Base-by-base conservation (phyloP, 164 flowering plant genomes). In the Houttuynia cordata region DNA sequence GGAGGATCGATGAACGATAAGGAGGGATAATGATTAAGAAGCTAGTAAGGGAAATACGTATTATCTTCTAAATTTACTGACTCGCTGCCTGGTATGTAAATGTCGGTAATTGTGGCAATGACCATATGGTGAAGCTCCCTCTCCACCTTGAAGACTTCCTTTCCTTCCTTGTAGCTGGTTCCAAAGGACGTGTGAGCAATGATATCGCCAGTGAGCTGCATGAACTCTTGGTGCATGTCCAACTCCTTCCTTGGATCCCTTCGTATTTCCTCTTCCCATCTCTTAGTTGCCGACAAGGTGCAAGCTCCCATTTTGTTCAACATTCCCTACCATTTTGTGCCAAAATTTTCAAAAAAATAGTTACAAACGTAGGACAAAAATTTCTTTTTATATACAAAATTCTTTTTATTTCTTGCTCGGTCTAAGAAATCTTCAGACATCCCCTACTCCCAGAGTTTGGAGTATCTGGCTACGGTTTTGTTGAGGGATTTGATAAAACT, bases 121-220 rank as follows among this genome's bases (percentile, higher is more conserved):
- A 56, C 67, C 40, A 53, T 65, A 9, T 9, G 25, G 23, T 57
- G 67, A 23, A 73, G 74, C 68, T 73, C 74, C 20, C 34, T 24
- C 50, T 73, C 71, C 15, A 71, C 72, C 51, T 66, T 23, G 37
- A 73, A 73, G 9, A 69, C 67, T 25, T 65, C 74, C 57, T 55
- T 73, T 45, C 76, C 79, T 56, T 70, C 62, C 8, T 24, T 17
- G 66, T 56, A 73, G 66, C 72, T 68, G 17, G 68, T 68, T 1
- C 77, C 73, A 30, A 76, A 76, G 21, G 79, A 71, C 20, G 77
- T 76, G 30, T 61, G 73, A 9, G 79, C 64, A 19, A 76, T 73
- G 59, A 76, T 68, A 53, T 76, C 75, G 13, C 66, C 73, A 1
- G 73, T 68, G 12, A 72, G 68, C 60, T 50, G 49, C 41, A 53